These are phyloP conservation scores for Sugiyamaella sp. DNA, from an alignment of 1,139 yeast species.

Conservation along the genomic window DNA sequence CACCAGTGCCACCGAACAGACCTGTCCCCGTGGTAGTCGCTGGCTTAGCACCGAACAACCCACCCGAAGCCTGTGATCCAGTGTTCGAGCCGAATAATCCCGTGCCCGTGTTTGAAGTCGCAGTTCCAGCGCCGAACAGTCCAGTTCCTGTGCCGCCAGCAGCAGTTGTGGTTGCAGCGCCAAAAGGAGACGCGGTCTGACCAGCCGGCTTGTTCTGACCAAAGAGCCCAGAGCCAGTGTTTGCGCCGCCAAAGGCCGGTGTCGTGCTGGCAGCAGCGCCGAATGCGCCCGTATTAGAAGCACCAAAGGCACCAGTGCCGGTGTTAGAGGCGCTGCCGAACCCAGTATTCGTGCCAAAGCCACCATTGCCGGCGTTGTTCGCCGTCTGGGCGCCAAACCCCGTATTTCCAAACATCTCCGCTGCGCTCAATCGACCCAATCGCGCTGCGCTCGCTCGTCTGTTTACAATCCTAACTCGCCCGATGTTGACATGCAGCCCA, in stretches of 20 bases:
- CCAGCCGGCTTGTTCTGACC: slow-evolving; percentile 31
- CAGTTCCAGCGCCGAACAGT: slow-evolving; percentile 13
- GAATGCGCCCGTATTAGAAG: slow-evolving; percentile 20
- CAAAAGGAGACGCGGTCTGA: slow-evolving; percentile 29
- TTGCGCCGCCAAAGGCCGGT: slow-evolving; percentile 9
- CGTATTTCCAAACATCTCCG: slow-evolving; percentile 16
- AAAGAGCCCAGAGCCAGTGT: slow-evolving; percentile 14
- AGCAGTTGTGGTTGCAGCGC: not conserved
- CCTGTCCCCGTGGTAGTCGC: slow-evolving; percentile 21
- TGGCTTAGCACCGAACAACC: slow-evolving; percentile 22
- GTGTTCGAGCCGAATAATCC: slow-evolving; percentile 41
- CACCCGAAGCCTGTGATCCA: slow-evolving; percentile 14
- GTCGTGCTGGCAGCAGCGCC: slow-evolving; percentile 14
- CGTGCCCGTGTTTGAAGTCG: slow-evolving; percentile 31
- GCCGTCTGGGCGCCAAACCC: slow-evolving; percentile 23
- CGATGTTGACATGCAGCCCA: not conserved
- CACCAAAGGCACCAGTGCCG: slow-evolving; percentile 18
- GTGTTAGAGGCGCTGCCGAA: slow-evolving; percentile 4
- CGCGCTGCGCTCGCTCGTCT: not conserved
- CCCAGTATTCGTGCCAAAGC: slow-evolving; percentile 9
- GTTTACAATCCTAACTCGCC: slow-evolving; percentile 2
- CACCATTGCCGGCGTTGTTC: slow-evolving; percentile 20
- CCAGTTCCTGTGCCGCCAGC: slow-evolving; percentile 1
- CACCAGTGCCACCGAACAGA: slow-evolving; percentile 17
- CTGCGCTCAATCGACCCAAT: not conserved